Percentiles rank a stretch among this genome's conserved stretches.
Evolutionary conservation across 768 basidiomycete genomes (phyloP).

Genomic region (Russula emetica): DNA sequence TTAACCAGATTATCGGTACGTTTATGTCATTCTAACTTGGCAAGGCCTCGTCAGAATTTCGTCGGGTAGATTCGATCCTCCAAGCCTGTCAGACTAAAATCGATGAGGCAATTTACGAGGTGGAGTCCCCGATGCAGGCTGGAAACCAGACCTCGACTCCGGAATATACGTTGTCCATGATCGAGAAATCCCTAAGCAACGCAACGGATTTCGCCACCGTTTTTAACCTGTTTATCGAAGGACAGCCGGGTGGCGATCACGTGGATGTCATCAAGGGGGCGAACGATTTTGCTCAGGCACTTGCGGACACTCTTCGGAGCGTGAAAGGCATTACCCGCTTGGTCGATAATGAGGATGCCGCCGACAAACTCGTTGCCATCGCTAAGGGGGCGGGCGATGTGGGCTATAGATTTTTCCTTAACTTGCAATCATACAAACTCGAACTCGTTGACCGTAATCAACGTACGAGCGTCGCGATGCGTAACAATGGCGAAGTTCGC

Average conservation of each 20-base stretch:
- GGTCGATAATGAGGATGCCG: conserved; percentile 84
- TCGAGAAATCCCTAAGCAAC: conserved; percentile 92
- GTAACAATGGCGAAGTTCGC: conserved; percentile 86
- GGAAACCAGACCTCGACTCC: conserved; percentile 98
- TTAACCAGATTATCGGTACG: conserved; percentile 93
- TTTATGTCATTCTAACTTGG: conserved; percentile 18
- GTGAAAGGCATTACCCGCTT: conserved; percentile 95
- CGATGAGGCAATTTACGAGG: conserved; percentile 94
- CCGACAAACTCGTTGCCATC: conserved; percentile 81
- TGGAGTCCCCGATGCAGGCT: conserved; percentile 91
- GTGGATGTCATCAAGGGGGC: conserved; percentile 98
- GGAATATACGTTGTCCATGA: conserved; percentile 96
- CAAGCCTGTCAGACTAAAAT: conserved; percentile 96
- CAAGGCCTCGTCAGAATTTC: conserved; percentile 5
- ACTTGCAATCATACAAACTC: conserved; percentile 93
- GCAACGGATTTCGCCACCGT: conserved; percentile 94
- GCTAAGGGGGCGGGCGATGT: conserved; percentile 86
- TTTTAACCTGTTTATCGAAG: conserved; percentile 85
- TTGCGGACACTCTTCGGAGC: conserved; percentile 88
- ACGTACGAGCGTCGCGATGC: conserved; percentile 81
- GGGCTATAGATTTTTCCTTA: conserved; percentile 88
- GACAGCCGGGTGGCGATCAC: conserved; percentile 86
- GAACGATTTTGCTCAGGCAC: conserved; percentile 91
- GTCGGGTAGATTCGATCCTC: conserved; percentile 81
- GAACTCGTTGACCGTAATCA: conserved; percentile 65